phyloP scores from a whole-genome alignment of 768 basidiomycete species.

The Sistotremastrum niveocremeum region DNA sequence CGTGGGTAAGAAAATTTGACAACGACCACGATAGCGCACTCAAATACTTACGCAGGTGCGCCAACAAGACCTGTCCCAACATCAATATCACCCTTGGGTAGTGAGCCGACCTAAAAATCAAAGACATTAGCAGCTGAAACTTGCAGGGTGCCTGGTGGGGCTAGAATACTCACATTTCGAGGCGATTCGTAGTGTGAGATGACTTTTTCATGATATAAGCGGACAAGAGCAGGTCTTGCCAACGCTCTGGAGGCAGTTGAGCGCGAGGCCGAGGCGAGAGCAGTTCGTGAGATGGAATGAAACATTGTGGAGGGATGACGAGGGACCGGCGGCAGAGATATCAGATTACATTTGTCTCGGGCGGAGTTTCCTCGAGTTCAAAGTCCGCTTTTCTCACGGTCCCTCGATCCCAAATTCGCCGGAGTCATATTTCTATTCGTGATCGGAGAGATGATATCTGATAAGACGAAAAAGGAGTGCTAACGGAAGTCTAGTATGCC shows the following conservation, averaged over 20 bases:
- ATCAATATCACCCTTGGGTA: slow-evolving; percentile 81
- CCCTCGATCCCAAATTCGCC: too few relatives aligned
- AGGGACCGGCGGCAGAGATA: too few relatives aligned
- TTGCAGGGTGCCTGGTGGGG: slow-evolving; percentile 14
- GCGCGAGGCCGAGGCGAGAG: slow-evolving; percentile 32
- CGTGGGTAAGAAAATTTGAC: slow-evolving; percentile 3
- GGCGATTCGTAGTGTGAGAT: slow-evolving; percentile 97
- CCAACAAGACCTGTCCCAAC: slow-evolving; percentile 98
- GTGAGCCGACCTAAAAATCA: slow-evolving; percentile 71
- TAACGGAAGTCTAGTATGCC: too few relatives aligned
- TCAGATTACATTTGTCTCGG: too few relatives aligned
- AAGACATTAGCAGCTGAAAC: slow-evolving; percentile 47
- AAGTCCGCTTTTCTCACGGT: too few relatives aligned
- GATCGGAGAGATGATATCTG: too few relatives aligned
- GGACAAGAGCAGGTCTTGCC: slow-evolving; percentile 38
- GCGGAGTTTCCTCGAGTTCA: too few relatives aligned
- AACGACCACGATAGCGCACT: slow-evolving; percentile 5
- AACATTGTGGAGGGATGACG: slow-evolving; percentile 61
- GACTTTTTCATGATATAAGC: slow-evolving; percentile 91
- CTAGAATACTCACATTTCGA: slow-evolving; percentile 61
- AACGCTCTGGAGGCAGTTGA: slow-evolving; percentile 25
- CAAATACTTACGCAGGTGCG: slow-evolving; percentile 71
- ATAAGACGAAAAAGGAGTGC: too few relatives aligned
- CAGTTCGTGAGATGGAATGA: slow-evolving; percentile 43
- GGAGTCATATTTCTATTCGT: too few relatives aligned